Conservation (phyloP, 2,329 filamentous ascomycete genomes). For the Neoarthrinium moseri region DNA sequence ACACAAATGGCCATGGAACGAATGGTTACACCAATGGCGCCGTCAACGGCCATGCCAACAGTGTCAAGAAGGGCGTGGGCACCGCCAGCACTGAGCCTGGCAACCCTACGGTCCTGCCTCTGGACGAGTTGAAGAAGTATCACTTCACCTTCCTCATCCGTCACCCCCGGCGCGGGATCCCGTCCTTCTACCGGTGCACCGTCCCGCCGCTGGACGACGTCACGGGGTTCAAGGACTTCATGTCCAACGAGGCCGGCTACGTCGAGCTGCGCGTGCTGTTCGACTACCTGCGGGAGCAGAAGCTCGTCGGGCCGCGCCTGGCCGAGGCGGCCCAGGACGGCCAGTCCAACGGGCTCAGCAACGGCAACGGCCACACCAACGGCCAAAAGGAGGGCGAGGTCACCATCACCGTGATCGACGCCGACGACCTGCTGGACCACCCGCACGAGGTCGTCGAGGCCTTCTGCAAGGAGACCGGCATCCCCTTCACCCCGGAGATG, state of each 20-base stretch:
- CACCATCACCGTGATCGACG: conserved; percentile 84
- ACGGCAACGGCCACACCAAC: conserved; percentile 60
- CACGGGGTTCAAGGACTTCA: conserved; percentile 85
- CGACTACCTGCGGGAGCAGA: conserved; percentile 72
- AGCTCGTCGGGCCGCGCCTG: conserved; percentile 68
- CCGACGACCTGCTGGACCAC: conserved; percentile 88
- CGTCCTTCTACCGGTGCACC: conserved; percentile 92
- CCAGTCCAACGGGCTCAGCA: conserved; percentile 26
- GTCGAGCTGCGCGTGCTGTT: conserved; percentile 83
- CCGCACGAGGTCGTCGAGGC: conserved; percentile 72
- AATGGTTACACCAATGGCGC: conserved; percentile 27
- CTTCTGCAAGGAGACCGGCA: conserved; percentile 79
- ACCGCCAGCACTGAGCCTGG: conserved; percentile 56
- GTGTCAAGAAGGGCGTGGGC: conserved; percentile 52
- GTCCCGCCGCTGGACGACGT: conserved; percentile 79
- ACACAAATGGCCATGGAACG: conserved; percentile 18
- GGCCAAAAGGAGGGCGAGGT: conserved; percentile 40
- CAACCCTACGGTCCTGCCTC: conserved; percentile 85
- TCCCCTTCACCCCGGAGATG: conserved; percentile 77
- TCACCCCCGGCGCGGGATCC: conserved; percentile 87
- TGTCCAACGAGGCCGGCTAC: conserved; percentile 87
- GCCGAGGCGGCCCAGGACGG: conserved; percentile 38
- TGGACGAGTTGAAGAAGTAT: conserved; percentile 71
- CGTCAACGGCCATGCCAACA: conserved; percentile 42
- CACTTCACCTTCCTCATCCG: conserved; percentile 97